Evolutionary conservation across 2,329 filamentous ascomycete species (phyloP).

Genomic region (Talaromyces sp.): DNA sequence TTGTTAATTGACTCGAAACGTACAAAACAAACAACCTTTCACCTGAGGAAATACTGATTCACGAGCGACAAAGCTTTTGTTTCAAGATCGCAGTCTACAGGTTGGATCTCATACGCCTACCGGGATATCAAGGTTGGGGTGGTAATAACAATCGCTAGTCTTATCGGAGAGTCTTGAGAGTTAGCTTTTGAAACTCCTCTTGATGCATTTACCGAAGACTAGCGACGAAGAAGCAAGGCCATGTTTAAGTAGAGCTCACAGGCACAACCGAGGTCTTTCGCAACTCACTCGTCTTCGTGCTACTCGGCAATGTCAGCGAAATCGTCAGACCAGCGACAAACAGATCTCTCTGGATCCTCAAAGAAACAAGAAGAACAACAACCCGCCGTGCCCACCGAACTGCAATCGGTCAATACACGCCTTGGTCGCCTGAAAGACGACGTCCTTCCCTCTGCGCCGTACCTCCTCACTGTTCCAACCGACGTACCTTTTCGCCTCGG

Average conservation of each 20-base stretch:
- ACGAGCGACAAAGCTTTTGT: background rate
- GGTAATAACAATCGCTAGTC: background rate
- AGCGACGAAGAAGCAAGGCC: slow-evolving; percentile 6
- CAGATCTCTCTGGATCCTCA: slow-evolving; percentile 21
- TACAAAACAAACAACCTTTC: background rate
- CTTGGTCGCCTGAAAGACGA: slow-evolving; percentile 38
- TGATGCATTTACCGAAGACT: slow-evolving; percentile 4
- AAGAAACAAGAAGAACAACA: slow-evolving; percentile 15
- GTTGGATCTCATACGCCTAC: background rate
- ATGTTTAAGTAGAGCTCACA: slow-evolving; percentile 1
- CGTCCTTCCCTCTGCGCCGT: slow-evolving; percentile 42
- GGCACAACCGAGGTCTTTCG: background rate
- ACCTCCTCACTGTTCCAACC: slow-evolving; percentile 44
- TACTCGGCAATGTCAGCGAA: slow-evolving; percentile 37
- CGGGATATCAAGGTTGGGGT: background rate
- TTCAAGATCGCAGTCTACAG: background rate
- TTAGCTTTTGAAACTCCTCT: background rate
- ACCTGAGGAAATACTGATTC: background rate
- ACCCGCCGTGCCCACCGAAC: slow-evolving; percentile 21
- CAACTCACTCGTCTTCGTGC: slow-evolving; percentile 8
- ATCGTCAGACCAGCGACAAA: slow-evolving; percentile 25
- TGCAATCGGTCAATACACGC: slow-evolving; percentile 31
- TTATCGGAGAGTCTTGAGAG: background rate
- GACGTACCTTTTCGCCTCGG: slow-evolving; percentile 43
- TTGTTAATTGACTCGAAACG: slow-evolving; percentile 3